These are phyloP conservation scores for Rossbeevera mucosa DNA, from an alignment of 768 basidiomycete species.

Conservation along the genomic window DNA sequence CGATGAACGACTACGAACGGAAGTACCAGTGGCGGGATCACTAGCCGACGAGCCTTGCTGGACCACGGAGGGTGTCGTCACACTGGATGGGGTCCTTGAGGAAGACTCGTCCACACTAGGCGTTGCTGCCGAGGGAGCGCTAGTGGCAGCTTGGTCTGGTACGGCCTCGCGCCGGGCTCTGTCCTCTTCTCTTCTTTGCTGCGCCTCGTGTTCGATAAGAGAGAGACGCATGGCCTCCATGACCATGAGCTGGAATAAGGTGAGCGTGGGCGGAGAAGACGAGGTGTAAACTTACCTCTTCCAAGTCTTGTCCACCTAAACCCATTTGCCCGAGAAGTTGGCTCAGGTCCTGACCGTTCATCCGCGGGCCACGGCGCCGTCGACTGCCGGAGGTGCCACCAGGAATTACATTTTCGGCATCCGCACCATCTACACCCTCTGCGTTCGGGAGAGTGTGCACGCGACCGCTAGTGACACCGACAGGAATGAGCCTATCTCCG, in stretches of 20 bases:
- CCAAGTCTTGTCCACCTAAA: slow-evolving; percentile 81
- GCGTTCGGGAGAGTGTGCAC: slow-evolving; percentile 62
- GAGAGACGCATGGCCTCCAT: slow-evolving; percentile 99
- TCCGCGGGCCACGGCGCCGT: slow-evolving; percentile 55
- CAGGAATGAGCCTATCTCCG: slow-evolving; percentile 93
- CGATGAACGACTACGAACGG: slow-evolving; percentile 23
- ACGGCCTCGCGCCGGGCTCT: slow-evolving; percentile 50
- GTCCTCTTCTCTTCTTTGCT: slow-evolving; percentile 75
- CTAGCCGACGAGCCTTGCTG: slow-evolving; percentile 12
- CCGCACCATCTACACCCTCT: slow-evolving; percentile 46
- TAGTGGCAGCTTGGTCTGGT: slow-evolving; percentile 33
- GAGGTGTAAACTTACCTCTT: slow-evolving; percentile 60
- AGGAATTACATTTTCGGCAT: slow-evolving; percentile 31
- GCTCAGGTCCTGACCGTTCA: slow-evolving; percentile 52
- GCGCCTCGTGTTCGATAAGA: slow-evolving; percentile 90
- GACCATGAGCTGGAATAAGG: slow-evolving; percentile 73
- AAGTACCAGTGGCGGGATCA: slow-evolving; percentile 7
- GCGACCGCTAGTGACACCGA: slow-evolving; percentile 90
- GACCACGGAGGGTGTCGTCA: slow-evolving; percentile 1
- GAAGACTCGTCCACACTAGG: slow-evolving; percentile 4
- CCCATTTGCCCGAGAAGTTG: slow-evolving; percentile 60
- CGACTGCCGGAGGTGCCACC: slow-evolving; percentile 42
- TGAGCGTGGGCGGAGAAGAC: slow-evolving; percentile 13
- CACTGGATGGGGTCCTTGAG: slow-evolving; percentile 3
- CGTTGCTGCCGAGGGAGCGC: slow-evolving; percentile 11